A percentile compares a stretch with the other conserved stretches of the same genome.
These are phyloP conservation scores for Friedmanniomyces endolithicus DNA, from an alignment of 495 filamentous ascomycete genomes.

Conservation along the genomic window DNA sequence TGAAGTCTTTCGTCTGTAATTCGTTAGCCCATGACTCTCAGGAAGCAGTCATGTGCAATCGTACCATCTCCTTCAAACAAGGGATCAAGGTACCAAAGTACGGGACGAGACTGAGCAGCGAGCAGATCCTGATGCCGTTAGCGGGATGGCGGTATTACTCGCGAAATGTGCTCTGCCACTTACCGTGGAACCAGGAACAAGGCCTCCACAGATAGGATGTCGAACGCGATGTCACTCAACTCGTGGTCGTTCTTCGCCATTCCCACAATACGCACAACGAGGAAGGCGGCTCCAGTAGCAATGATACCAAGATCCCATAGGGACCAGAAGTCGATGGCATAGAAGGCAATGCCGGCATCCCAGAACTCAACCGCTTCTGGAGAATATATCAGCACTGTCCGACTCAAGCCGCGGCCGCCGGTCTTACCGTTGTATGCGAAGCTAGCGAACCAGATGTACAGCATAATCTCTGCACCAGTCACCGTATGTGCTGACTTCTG, in stretches of 20 bases:
- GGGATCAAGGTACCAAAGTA: conserved; percentile 86
- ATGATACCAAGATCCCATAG: conserved; percentile 83
- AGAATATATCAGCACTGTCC: neutral
- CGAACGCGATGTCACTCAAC: conserved; percentile 68
- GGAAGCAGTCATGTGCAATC: conserved; percentile 14
- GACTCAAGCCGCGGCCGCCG: neutral
- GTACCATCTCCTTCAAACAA: conserved; percentile 73
- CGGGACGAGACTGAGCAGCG: conserved; percentile 73
- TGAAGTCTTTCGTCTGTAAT: conserved; percentile 65
- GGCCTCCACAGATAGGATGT: conserved; percentile 78
- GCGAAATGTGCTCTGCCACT: too few relatives aligned
- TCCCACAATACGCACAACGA: conserved; percentile 60
- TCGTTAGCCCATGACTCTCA: neutral
- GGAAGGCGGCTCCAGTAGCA: conserved; percentile 61
- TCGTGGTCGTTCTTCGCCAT: conserved; percentile 45
- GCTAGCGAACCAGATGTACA: conserved; percentile 64
- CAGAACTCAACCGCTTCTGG: conserved; percentile 53
- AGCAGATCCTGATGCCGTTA: conserved; percentile 50
- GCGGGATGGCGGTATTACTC: too few relatives aligned
- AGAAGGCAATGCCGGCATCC: conserved; percentile 73
- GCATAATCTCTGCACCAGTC: conserved; percentile 39
- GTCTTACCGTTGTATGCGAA: conserved; percentile 70
- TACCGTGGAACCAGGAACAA: conserved; percentile 76
- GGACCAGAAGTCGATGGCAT: conserved; percentile 81
- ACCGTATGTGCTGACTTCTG: conserved; percentile 38